phyloP scores from a whole-genome alignment of 805 yeast species.

The Hemisphaericaspora nanyangensis region DNA sequence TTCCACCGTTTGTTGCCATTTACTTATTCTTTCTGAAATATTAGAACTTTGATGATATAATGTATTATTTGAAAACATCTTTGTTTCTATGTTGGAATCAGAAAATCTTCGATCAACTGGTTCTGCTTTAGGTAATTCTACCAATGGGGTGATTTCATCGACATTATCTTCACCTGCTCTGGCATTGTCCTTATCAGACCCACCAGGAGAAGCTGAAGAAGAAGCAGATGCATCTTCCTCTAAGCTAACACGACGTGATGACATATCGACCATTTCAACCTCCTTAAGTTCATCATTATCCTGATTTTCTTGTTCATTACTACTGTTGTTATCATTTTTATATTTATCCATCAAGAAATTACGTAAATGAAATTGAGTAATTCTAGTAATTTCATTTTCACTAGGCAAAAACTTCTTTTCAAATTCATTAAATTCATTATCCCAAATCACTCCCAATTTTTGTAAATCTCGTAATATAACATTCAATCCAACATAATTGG shows the following conservation, averaged over 20 bases:
- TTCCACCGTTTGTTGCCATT: conserved; percentile 9
- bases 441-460: conserved; percentile 84
- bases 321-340: conserved; percentile 17
- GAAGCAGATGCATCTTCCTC: too few species aligned
- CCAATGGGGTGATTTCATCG: conserved; percentile 1
- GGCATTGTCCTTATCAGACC: too few species aligned
- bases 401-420: conserved; percentile 79
- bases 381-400: conserved; percentile 86
- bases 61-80: conserved; percentile 11
- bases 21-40: conserved; percentile 13
- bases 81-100: conserved; percentile 17
- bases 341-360: conserved; percentile 63
- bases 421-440: conserved; percentile 73
- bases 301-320: conserved; percentile 13
- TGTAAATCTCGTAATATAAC: conserved; percentile 67
- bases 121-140: not conserved
- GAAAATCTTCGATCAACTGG: conserved; percentile 5
- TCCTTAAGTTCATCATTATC: conserved; percentile 4
- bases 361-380: conserved; percentile 82
- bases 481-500: conserved; percentile 70
- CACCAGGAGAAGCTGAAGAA: too few species aligned
- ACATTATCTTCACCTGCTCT: not conserved
- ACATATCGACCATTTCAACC: not conserved
- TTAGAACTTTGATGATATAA: conserved; percentile 16
- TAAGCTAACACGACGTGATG: not conserved